Evolutionary conservation across 805 yeast species (phyloP).

Genomic region (Monosporozyma yasuniensis): DNA sequence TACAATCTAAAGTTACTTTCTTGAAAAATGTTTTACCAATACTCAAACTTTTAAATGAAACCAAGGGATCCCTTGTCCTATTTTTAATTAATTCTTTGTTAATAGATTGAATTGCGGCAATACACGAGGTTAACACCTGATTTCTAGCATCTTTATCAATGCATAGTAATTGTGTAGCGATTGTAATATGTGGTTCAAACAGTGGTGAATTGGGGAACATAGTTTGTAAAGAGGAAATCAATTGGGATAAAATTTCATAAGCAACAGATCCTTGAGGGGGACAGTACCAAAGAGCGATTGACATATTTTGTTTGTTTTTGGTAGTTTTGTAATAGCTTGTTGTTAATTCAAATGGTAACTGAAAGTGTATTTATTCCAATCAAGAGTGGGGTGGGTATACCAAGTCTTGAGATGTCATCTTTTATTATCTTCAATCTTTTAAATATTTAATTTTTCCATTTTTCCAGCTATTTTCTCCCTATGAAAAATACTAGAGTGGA

Average conservation of each 20-base stretch:
- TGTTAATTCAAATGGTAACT: too few species aligned
- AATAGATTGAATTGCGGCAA: conserved; percentile 46
- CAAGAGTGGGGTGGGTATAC: neutral
- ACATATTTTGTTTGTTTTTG: conserved; percentile 17
- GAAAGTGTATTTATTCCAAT: too few species aligned
- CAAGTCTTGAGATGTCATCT: neutral
- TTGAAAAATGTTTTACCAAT: conserved; percentile 25
- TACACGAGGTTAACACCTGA: conserved; percentile 42
- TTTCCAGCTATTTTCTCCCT: too few species aligned
- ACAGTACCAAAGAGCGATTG: conserved; percentile 67
- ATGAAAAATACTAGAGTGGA: too few species aligned
- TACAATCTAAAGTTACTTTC: conserved; percentile 23
- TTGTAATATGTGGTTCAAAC: conserved; percentile 71
- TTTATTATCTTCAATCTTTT: neutral
- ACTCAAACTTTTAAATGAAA: conserved; percentile 19
- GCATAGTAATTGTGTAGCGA: conserved; percentile 52
- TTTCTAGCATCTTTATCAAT: conserved; percentile 48
- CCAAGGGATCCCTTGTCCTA: conserved; percentile 8
- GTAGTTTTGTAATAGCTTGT: neutral
- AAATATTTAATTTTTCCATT: too few species aligned
- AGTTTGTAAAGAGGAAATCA: conserved; percentile 57
- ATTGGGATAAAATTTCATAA: conserved; percentile 46
- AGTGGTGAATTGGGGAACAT: conserved; percentile 62
- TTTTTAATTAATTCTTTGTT: conserved; percentile 9
- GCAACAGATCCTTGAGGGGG: conserved; percentile 50